phyloP scores from a whole-genome alignment of 768 basidiomycete species.

The Infundibulicybe gibba region DNA sequence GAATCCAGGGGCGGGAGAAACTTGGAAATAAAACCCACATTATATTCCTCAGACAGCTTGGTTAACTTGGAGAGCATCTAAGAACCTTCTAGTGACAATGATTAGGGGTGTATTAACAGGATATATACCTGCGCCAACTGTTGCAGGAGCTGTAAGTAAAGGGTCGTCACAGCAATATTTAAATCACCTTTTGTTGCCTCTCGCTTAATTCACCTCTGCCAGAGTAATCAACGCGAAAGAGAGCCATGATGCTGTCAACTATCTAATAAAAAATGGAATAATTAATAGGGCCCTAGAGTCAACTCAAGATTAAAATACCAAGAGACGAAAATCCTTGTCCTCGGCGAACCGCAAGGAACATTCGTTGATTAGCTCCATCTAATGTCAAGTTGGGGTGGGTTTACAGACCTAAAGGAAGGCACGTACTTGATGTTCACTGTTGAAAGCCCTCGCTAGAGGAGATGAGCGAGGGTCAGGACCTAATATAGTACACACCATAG shows the following conservation, averaged over 20 bases:
- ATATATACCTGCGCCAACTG: conserved; percentile 75
- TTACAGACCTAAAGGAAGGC: background rate
- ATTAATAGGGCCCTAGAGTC: conserved; percentile 2
- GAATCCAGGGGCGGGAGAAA: conserved; percentile 5
- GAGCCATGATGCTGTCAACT: conserved; percentile 95
- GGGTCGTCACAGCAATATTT: background rate
- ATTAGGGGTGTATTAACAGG: background rate
- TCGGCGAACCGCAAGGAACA: conserved; percentile 87
- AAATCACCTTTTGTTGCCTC: conserved; percentile 79
- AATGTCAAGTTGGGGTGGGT: conserved; percentile 6
- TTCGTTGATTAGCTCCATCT: conserved; percentile 93
- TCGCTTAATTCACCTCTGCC: conserved; percentile 94
- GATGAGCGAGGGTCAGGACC: conserved; percentile 1
- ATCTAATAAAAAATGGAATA: conserved; percentile 50
- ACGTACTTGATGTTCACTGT: conserved; percentile 85
- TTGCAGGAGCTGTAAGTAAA: conserved; percentile 9
- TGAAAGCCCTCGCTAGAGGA: conserved; percentile 75
- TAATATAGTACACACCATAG: conserved; percentile 51
- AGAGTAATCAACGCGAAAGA: conserved; percentile 91
- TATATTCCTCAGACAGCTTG: conserved; percentile 90
- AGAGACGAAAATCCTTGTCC: conserved; percentile 76
- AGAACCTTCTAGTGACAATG: background rate
- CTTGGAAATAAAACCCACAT: conserved; percentile 38
- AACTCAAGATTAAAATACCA: conserved; percentile 36
- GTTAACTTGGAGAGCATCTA: conserved; percentile 91